Conservation (phyloP, 2,329 filamentous ascomycete genomes). For the Claviceps sp. region DNA sequence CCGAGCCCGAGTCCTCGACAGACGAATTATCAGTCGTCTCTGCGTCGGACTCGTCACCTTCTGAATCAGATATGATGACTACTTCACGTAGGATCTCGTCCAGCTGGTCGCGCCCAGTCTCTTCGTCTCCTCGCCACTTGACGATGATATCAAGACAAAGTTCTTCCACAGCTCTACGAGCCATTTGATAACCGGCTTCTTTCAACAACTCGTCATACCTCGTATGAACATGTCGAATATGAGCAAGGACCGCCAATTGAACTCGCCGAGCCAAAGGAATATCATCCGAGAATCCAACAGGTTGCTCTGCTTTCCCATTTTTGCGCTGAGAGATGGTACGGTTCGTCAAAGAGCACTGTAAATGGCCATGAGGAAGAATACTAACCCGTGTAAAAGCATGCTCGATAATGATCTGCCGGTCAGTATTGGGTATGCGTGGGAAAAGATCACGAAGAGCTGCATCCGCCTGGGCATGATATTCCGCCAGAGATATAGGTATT, state of each 20-base stretch:
- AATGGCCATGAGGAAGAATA: slow-evolving; percentile 7
- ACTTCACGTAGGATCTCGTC: slow-evolving; percentile 55
- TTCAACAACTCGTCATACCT: slow-evolving; percentile 48
- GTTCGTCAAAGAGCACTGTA: slow-evolving; percentile 6
- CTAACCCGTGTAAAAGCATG: slow-evolving; percentile 50
- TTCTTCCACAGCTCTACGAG: slow-evolving; percentile 46
- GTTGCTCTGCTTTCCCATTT: slow-evolving; percentile 36
- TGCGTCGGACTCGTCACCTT: slow-evolving; percentile 30
- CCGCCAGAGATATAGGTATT: slow-evolving; percentile 43
- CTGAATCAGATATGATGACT: slow-evolving; percentile 50
- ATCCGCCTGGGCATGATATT: slow-evolving; percentile 50
- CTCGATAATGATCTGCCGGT: slow-evolving; percentile 47
- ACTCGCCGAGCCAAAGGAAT: slow-evolving; percentile 48
- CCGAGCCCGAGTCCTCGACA: slow-evolving; percentile 14
- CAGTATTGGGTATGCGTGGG: slow-evolving; percentile 50
- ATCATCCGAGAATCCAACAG: slow-evolving; percentile 43
- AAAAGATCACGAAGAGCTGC: slow-evolving; percentile 50
- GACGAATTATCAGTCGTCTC: slow-evolving; percentile 21
- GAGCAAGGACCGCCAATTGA: slow-evolving; percentile 51
- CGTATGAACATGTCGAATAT: slow-evolving; percentile 54
- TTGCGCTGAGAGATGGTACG: slow-evolving; percentile 25
- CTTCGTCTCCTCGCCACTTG: slow-evolving; percentile 61
- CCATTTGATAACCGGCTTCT: slow-evolving; percentile 45
- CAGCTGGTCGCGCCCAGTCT: slow-evolving; percentile 52
- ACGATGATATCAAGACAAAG: slow-evolving; percentile 51